Conservation (phyloP, 2,329 filamentous ascomycete species). For the Pseudocercospora vitis region DNA sequence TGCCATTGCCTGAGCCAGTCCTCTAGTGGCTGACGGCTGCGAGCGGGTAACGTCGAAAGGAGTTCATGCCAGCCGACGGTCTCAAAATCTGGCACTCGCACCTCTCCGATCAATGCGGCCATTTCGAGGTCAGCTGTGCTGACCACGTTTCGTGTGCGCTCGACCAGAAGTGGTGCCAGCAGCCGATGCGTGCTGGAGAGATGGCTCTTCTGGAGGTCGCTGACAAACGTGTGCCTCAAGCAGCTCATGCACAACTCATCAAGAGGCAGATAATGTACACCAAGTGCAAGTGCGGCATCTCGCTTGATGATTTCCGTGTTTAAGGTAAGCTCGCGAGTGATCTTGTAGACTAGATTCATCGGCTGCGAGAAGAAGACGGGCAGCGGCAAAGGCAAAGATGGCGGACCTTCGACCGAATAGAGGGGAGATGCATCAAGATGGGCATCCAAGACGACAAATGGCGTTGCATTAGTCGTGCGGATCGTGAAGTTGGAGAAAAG, state of each 20-base stretch:
- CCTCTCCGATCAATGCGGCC: slow-evolving; percentile 54
- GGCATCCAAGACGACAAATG: slow-evolving; percentile 71
- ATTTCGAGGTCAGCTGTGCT: slow-evolving; percentile 54
- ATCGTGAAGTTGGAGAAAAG: slow-evolving; percentile 91
- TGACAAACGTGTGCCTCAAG: slow-evolving; percentile 48
- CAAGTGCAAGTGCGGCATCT: slow-evolving; percentile 60
- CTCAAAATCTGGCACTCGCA: slow-evolving; percentile 54
- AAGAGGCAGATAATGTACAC: slow-evolving; percentile 72
- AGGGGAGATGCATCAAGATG: slow-evolving; percentile 68
- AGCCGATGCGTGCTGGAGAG: slow-evolving; percentile 52
- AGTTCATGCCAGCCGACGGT: slow-evolving; percentile 56
- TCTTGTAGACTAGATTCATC: slow-evolving; percentile 76
- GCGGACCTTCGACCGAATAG: slow-evolving; percentile 63
- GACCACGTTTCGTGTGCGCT: slow-evolving; percentile 48
- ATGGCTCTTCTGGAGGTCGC: slow-evolving; percentile 49
- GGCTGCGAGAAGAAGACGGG: slow-evolving; percentile 79
- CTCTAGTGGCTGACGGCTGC: slow-evolving; percentile 46
- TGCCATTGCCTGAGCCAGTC: slow-evolving; percentile 60
- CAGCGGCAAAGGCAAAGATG: slow-evolving; percentile 47
- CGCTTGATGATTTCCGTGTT: slow-evolving; percentile 30
- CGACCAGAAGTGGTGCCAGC: slow-evolving; percentile 52
- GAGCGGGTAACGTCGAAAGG: slow-evolving; percentile 52
- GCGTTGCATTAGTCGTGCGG: slow-evolving; percentile 73
- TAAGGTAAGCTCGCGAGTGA: slow-evolving; percentile 56
- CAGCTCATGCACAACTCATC: slow-evolving; percentile 66